Base-by-base conservation (phyloP, 2,329 filamentous ascomycete species). In the Talaromyces amestolkiae region DNA sequence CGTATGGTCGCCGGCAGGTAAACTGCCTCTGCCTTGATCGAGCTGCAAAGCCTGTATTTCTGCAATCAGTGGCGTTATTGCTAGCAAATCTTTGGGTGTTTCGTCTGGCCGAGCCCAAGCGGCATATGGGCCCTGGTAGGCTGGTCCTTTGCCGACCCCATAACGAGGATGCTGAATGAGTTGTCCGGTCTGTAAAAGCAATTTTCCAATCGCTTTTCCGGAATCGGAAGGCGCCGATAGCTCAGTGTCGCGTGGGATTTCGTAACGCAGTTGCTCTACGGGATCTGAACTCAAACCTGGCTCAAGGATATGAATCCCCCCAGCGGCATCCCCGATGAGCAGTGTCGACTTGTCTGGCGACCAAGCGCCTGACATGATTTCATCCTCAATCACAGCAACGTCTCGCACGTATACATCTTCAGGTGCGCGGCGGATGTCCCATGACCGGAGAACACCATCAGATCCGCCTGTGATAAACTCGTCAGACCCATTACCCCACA, bases 391-490 rank as follows among this genome's bases (percentile, higher is more conserved):
- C 0, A 73, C 77, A 1, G 80, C 78, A 1, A 85, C 73, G 66
- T 88, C 81, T n/a, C 80, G 76, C 24, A 87, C 74, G 39, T 83
- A 79, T 0, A 79, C 80, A 72, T 87, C 81, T 53, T 84, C 79
- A 0, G 79, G 72, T 1, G 84, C 78, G 10, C 79, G 79, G 53
- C 83, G 81, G 2, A 87, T 82, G 71, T 89, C 82, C 87, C 87
- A 89, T 3, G 79, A 77, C 66, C 87, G 87, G 45, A 89, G 75
- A 0, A 84, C 75, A 3, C 87, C 87, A 71, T 89, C 87, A 4
- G 86, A 87, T 6, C 84, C 84, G 17, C 86, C 87, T 27, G 84
- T 86, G 72, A 85, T 87, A 9, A 89, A 78, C 1, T 84, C 78
- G 7, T 80, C 79, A 19, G 80, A 76, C 5, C 79, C 80, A 3